These are phyloP conservation scores for Coccinonectria pachysandricola DNA, from an alignment of 2,329 filamentous ascomycete species.

Conservation along the genomic window DNA sequence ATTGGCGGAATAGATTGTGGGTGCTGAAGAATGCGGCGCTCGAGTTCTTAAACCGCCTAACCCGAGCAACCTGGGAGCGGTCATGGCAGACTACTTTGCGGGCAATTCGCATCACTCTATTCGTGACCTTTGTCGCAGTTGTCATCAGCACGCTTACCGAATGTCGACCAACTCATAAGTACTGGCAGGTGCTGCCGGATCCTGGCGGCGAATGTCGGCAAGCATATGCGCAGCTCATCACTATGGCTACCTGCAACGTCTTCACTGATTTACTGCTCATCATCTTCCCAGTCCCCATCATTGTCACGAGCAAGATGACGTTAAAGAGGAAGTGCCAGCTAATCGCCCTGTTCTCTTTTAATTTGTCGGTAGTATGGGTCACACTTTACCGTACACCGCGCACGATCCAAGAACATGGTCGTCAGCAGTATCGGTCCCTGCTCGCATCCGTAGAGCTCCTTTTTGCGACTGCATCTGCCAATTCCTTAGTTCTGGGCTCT, in stretches of 20 bases:
- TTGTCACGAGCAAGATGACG: slow-evolving; percentile 67
- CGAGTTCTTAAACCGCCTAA: slow-evolving; percentile 83
- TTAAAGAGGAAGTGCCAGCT: slow-evolving; percentile 71
- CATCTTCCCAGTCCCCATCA: slow-evolving; percentile 80
- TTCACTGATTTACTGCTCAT: slow-evolving; percentile 82
- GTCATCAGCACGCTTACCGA: slow-evolving; percentile 74
- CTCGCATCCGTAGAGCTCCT: slow-evolving; percentile 85
- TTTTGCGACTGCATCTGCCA: slow-evolving; percentile 78
- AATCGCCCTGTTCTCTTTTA: slow-evolving; percentile 71
- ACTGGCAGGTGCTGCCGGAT: slow-evolving; percentile 78
- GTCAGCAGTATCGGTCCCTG: slow-evolving; percentile 80
- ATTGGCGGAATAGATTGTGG: slow-evolving; percentile 58
- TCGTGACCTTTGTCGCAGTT: slow-evolving; percentile 69
- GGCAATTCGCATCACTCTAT: slow-evolving; percentile 63
- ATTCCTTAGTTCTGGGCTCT: slow-evolving; percentile 80
- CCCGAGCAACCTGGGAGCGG: slow-evolving; percentile 68
- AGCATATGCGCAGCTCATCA: slow-evolving; percentile 77
- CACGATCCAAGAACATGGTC: slow-evolving; percentile 59
- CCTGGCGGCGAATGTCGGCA: slow-evolving; percentile 78
- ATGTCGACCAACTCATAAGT: slow-evolving; percentile 65
- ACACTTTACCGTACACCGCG: slow-evolving; percentile 74
- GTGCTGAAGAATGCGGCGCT: slow-evolving; percentile 81
- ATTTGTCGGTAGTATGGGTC: slow-evolving; percentile 67
- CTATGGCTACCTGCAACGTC: slow-evolving; percentile 82
- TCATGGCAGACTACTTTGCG: slow-evolving; percentile 63